Conservation (phyloP, 2,329 filamentous ascomycete species). For the Knoxdaviesia capensis region DNA sequence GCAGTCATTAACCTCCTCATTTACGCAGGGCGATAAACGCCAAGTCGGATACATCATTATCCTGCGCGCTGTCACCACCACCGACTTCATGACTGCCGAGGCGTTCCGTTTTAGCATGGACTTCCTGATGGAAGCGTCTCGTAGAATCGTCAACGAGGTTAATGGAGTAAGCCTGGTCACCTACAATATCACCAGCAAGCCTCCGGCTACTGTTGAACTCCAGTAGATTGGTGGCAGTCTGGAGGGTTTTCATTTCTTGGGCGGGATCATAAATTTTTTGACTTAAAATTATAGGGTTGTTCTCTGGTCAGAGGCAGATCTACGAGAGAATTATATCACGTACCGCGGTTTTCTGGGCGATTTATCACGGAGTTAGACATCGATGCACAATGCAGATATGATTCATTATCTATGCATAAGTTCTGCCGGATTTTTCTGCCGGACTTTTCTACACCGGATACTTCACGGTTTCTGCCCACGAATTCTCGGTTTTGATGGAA, state of each 20-base stretch:
- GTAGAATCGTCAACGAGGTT: slow-evolving; percentile 47
- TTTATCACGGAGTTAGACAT: too few relatives aligned
- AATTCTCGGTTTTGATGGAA: too few relatives aligned
- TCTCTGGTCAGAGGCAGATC: slow-evolving; percentile 1
- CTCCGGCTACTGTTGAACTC: slow-evolving; percentile 55
- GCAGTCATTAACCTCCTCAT: background rate
- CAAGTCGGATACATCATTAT: slow-evolving; percentile 22
- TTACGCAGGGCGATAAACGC: slow-evolving; percentile 40
- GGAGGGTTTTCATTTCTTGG: too few relatives aligned
- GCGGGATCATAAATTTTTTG: too few relatives aligned
- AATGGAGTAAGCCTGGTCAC: slow-evolving; percentile 24
- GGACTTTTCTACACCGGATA: too few relatives aligned
- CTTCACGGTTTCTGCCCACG: too few relatives aligned
- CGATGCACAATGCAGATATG: too few relatives aligned
- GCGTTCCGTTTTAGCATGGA: slow-evolving; percentile 43
- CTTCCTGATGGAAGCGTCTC: slow-evolving; percentile 44
- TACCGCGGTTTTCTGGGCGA: too few relatives aligned
- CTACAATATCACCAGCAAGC: slow-evolving; percentile 33
- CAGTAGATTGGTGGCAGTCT: slow-evolving; percentile 24
- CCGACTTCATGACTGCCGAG: slow-evolving; percentile 49
- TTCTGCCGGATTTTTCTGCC: too few relatives aligned
- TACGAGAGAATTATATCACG: slow-evolving; percentile 3
- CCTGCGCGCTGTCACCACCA: slow-evolving; percentile 23
- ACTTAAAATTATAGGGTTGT: too few relatives aligned
- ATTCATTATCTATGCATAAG: too few relatives aligned